These are phyloP conservation scores for Neospermospora avenae DNA, from an alignment of 2,329 filamentous ascomycete species.

Conservation along the genomic window DNA sequence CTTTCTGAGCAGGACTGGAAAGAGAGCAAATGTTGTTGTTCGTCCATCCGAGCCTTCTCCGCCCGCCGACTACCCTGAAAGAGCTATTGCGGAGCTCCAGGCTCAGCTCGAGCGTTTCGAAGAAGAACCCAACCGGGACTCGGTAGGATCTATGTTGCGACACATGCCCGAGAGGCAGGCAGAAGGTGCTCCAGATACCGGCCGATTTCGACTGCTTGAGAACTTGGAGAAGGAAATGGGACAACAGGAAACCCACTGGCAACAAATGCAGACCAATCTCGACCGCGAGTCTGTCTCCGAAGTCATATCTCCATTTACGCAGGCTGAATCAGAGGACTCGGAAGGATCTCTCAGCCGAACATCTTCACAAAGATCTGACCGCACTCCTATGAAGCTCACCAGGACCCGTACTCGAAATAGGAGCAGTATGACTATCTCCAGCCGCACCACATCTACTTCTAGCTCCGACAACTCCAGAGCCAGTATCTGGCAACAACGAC, in stretches of 20 bases:
- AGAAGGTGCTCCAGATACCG: slow-evolving; percentile 11
- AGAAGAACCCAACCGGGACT: slow-evolving; percentile 26
- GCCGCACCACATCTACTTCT: slow-evolving; percentile 31
- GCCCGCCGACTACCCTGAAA: slow-evolving; percentile 29
- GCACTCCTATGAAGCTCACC: slow-evolving; percentile 39
- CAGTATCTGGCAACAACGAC: slow-evolving; percentile 43
- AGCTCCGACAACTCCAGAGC: slow-evolving; percentile 37
- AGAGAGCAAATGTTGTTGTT: slow-evolving; percentile 43
- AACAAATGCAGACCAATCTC: slow-evolving; percentile 52
- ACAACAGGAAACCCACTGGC: slow-evolving; percentile 57
- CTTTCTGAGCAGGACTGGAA: slow-evolving; percentile 43
- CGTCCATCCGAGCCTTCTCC: slow-evolving; percentile 34
- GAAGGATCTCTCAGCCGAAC: slow-evolving; percentile 13
- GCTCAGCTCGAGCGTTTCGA: slow-evolving; percentile 34
- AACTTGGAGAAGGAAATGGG: slow-evolving; percentile 62
- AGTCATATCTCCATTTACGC: slow-evolving; percentile 24
- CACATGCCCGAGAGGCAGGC: slow-evolving; percentile 21
- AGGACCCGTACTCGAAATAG: slow-evolving; percentile 40
- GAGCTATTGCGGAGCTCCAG: slow-evolving; percentile 33
- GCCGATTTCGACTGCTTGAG: slow-evolving; percentile 44
- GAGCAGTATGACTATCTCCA: slow-evolving; percentile 32
- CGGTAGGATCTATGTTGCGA: slow-evolving; percentile 29
- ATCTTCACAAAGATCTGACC: slow-evolving; percentile 34
- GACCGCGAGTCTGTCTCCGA: slow-evolving; percentile 35
- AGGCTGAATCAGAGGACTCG: slow-evolving; percentile 14